A percentile compares a stretch with the other conserved stretches of the same genome.
Evolutionary conservation across 495 filamentous ascomycete species (phyloP).

Genomic region (Trichoderma asperelloides): DNA sequence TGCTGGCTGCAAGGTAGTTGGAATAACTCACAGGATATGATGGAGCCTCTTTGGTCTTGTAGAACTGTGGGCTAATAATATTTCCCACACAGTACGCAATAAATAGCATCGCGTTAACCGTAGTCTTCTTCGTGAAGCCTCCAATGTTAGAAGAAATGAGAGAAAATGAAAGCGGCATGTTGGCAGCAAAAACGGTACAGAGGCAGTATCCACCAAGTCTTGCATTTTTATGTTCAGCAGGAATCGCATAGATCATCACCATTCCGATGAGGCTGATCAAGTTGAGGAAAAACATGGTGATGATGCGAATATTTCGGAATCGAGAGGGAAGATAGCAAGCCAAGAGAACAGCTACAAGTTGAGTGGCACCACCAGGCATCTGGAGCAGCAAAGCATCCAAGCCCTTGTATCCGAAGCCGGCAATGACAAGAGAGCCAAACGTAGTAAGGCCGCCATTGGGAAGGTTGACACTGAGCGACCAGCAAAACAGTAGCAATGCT

Average conservation of each 20-base stretch:
- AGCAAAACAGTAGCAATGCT: constrained; percentile 29
- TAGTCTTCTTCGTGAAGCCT: constrained; percentile 69
- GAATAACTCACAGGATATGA: background rate
- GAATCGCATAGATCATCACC: constrained; percentile 23
- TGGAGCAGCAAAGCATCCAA: constrained; percentile 28
- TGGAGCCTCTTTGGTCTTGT: constrained; percentile 22
- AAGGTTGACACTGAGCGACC: constrained; percentile 31
- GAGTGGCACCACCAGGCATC: constrained; percentile 27
- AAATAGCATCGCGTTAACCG: constrained; percentile 50
- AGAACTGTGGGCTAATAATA: constrained; percentile 26
- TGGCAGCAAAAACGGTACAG: constrained; percentile 23
- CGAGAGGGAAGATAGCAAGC: constrained; percentile 23
- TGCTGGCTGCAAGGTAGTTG: background rate
- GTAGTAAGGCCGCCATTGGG: constrained; percentile 38
- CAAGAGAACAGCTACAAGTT: constrained; percentile 23
- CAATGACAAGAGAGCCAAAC: constrained; percentile 33
- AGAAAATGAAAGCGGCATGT: constrained; percentile 23
- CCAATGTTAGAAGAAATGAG: constrained; percentile 45
- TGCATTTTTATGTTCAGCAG: background rate
- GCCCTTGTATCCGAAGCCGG: constrained; percentile 30
- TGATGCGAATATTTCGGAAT: constrained; percentile 25
- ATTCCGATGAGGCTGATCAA: constrained; percentile 30
- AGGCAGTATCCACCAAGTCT: constrained; percentile 16
- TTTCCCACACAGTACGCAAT: constrained; percentile 57
- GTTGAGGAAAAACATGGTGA: constrained; percentile 24